A percentile compares a stretch with the other conserved stretches of the same genome.
phyloP scores from a whole-genome alignment of 2,329 filamentous ascomycete genomes.

The Didymella segeticola region DNA sequence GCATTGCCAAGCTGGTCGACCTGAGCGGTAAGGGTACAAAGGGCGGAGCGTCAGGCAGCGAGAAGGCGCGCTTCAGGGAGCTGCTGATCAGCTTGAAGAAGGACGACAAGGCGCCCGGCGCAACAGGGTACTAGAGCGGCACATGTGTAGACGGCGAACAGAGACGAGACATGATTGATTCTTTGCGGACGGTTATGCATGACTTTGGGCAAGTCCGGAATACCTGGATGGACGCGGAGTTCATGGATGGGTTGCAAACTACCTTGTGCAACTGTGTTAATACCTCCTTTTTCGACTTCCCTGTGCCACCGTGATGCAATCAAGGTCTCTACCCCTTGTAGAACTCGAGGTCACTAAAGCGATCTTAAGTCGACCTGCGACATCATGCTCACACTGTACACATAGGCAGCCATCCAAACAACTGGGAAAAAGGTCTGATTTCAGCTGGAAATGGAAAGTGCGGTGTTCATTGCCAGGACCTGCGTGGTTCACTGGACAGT shows the following conservation, averaged over 20 bases:
- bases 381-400: too few relatives aligned
- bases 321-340: too few relatives aligned
- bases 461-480: neutral
- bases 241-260: slow-evolving; percentile 30
- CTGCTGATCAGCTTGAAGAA: slow-evolving; percentile 85
- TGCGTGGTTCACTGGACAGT: neutral
- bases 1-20: slow-evolving; percentile 97
- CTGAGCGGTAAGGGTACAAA: slow-evolving; percentile 89
- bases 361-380: too few relatives aligned
- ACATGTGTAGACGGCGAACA: neutral
- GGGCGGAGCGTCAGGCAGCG: slow-evolving; percentile 86
- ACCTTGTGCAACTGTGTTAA: slow-evolving; percentile 35
- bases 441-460: too few relatives aligned
- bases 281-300: slow-evolving; percentile 8
- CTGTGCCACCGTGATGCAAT: too few relatives aligned
- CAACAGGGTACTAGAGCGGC: slow-evolving; percentile 52
- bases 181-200: slow-evolving; percentile 19
- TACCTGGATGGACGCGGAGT: slow-evolving; percentile 27
- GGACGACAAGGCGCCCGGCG: slow-evolving; percentile 82
- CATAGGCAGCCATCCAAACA: too few relatives aligned
- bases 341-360: too few relatives aligned
- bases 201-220: slow-evolving; percentile 21
- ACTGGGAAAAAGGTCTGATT: too few relatives aligned
- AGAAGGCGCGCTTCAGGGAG: slow-evolving; percentile 96
- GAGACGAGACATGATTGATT: slow-evolving; percentile 16